Evolutionary conservation across 148 eudicot genomes (phyloP).

Genomic region (Vaccinium myrtillus): DNA sequence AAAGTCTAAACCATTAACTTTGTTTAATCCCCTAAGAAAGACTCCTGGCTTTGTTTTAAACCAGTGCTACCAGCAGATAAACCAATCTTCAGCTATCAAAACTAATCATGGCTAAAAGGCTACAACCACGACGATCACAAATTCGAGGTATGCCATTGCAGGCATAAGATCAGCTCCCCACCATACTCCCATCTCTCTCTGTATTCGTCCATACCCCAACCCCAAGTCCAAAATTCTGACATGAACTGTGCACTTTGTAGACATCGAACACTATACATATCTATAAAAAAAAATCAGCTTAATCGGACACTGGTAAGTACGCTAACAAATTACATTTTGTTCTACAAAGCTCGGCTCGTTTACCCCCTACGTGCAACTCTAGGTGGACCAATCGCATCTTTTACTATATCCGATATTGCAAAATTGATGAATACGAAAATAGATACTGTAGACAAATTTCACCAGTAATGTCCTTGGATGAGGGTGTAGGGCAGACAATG

Average conservation of each 20-base stretch:
- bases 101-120: not conserved
- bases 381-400: no score
- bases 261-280: not conserved
- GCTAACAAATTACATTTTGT: no score
- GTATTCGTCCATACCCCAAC: no score
- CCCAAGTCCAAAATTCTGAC: no score
- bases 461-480: slow-evolving; percentile 31
- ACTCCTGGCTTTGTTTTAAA: no score
- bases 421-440: no score
- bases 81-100: no score
- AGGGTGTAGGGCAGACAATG: slow-evolving; percentile 18
- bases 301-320: not conserved
- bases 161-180: not conserved
- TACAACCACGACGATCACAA: not conserved
- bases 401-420: not conserved
- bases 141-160: not conserved
- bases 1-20: no score
- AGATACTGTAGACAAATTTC: not conserved
- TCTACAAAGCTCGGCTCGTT: no score
- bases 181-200: not conserved
- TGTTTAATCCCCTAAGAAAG: no score
- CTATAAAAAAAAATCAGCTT: not conserved
- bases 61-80: no score
- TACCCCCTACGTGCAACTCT: no score
- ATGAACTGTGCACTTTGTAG: not conserved